These are phyloP conservation scores for Gossypium davidsonii DNA, from an alignment of 441 rosid species.

Conservation along the genomic window DNA sequence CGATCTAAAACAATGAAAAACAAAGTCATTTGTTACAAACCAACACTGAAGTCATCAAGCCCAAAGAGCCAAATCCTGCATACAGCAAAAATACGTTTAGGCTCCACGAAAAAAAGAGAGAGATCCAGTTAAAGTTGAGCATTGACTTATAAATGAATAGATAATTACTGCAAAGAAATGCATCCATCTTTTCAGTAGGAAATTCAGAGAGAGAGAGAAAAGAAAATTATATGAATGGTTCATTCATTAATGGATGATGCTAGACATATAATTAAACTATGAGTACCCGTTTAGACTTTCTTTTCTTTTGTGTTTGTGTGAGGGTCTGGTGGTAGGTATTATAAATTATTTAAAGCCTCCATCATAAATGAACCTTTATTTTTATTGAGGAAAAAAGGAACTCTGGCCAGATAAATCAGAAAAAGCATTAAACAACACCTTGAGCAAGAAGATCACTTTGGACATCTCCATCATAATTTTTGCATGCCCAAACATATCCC, in stretches of 20 bases:
- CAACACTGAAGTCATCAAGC: constrained; percentile 92
- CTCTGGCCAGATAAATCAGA: background rate
- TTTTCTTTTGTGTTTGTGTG: background rate
- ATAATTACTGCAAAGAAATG: background rate
- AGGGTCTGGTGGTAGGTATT: background rate
- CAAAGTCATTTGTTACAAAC: constrained; percentile 36
- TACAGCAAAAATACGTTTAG: constrained; percentile 17
- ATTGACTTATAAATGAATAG: background rate
- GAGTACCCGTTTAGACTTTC: background rate
- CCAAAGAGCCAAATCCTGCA: constrained; percentile 91
- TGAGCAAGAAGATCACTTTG: constrained; percentile 96
- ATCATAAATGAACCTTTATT: background rate
- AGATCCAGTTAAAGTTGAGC: background rate
- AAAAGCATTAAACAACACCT: constrained; percentile 34
- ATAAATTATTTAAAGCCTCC: background rate
- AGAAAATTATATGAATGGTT: background rate
- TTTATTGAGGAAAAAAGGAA: background rate
- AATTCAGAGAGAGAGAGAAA: background rate
- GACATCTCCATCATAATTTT: constrained; percentile 94
- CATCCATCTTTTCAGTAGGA: background rate
- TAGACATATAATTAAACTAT: background rate
- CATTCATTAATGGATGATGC: background rate
- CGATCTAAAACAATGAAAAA: background rate
- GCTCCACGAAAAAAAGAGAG: background rate
- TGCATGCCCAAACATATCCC: constrained; percentile 97